phyloP scores from a whole-genome alignment of 1,284 basidiomycete genomes.

The Puccinia horiana region DNA sequence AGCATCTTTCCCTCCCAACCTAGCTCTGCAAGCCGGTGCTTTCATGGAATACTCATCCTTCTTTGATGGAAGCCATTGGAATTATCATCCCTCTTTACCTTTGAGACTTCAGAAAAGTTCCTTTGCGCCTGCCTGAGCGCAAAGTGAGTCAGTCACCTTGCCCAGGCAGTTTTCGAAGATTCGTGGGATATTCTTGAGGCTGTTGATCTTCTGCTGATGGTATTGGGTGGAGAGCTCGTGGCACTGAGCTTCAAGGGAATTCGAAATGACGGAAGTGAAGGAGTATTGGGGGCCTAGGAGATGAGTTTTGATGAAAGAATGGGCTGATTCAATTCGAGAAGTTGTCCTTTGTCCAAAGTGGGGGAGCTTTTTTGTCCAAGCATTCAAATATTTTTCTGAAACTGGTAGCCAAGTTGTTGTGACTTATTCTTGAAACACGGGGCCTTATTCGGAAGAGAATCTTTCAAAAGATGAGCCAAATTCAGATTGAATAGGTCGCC shows the following conservation, averaged over 20 bases:
- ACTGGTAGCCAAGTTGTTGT: neutral
- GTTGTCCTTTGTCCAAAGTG: neutral
- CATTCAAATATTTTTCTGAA: slow-evolving; percentile 11
- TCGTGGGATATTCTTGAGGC: neutral
- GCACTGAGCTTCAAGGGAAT: neutral
- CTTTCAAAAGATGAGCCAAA: neutral
- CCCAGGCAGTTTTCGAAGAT: neutral
- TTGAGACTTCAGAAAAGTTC: neutral
- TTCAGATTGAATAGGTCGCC: neutral
- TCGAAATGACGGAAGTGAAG: neutral
- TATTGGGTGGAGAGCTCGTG: neutral
- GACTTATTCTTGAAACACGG: neutral
- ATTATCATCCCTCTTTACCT: neutral
- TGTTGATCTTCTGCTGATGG: neutral
- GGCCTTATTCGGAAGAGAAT: neutral
- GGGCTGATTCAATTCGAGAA: slow-evolving; percentile 7
- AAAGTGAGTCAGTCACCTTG: slow-evolving; percentile 1
- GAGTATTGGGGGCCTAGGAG: neutral
- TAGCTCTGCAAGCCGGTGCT: neutral
- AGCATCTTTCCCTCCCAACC: neutral
- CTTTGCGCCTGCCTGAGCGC: neutral
- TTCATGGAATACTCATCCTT: neutral
- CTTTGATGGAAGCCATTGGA: neutral
- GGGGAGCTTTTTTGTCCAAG: neutral
- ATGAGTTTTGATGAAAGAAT: neutral